Conservation (phyloP, 2,329 filamentous ascomycete genomes). For the Falciphora oryzae region DNA sequence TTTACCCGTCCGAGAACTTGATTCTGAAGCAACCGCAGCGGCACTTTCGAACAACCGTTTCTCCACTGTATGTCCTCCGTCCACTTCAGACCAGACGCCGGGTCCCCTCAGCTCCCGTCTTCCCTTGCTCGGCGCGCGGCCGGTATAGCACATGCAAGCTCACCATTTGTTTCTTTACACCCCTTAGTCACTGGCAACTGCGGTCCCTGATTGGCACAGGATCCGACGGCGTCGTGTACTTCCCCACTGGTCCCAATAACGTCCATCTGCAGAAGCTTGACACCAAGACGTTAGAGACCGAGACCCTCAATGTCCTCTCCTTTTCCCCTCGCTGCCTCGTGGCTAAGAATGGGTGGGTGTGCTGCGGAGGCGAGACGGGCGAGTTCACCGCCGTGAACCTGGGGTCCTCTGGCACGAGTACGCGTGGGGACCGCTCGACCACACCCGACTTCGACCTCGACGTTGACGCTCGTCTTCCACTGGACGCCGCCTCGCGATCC, state of each 20-base stretch:
- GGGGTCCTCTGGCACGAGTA: conserved; percentile 1
- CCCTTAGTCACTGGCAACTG: conserved; percentile 72
- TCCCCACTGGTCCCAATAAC: conserved; percentile 68
- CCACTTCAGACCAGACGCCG: conserved; percentile 1
- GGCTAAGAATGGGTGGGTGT: conserved; percentile 83
- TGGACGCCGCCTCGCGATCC: conserved; percentile 22
- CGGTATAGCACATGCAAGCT: neutral
- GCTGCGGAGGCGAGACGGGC: conserved; percentile 81
- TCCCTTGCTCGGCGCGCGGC: neutral
- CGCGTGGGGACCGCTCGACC: conserved; percentile 14
- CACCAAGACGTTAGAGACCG: conserved; percentile 62
- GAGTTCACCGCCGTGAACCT: conserved; percentile 78
- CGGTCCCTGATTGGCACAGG: conserved; percentile 84
- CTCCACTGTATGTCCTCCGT: conserved; percentile 50
- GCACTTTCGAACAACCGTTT: conserved; percentile 63
- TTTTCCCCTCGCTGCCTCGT: conserved; percentile 81
- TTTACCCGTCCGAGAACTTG: conserved; percentile 60
- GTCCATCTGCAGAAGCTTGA: conserved; percentile 62
- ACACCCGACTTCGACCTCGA: conserved; percentile 22
- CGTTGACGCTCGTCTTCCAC: conserved; percentile 23
- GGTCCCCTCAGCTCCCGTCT: neutral
- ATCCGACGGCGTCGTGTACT: conserved; percentile 73
- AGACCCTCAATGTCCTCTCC: conserved; percentile 63
- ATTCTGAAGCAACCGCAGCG: conserved; percentile 55
- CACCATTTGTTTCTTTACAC: conserved; percentile 6